These are phyloP conservation scores for Botrytis porri DNA, from an alignment of 2,329 filamentous ascomycete species.

Conservation along the genomic window DNA sequence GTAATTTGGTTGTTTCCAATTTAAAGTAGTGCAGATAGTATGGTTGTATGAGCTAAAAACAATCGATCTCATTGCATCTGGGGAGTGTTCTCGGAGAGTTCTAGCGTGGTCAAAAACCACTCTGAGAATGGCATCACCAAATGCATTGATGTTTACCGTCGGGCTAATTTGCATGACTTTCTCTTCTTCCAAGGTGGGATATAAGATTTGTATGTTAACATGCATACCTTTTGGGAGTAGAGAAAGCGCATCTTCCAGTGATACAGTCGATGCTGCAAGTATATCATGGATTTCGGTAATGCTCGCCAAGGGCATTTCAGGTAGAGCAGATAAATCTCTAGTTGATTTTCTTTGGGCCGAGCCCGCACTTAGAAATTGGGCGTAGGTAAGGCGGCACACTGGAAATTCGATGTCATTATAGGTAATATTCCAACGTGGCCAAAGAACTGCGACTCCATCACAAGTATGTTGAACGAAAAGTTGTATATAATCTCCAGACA, in stretches of 20 bases:
- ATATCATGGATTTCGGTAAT: conserved; percentile 68
- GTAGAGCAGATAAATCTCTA: conserved; percentile 45
- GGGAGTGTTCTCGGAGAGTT: conserved; percentile 58
- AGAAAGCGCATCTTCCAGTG: conserved; percentile 71
- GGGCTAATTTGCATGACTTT: conserved; percentile 66
- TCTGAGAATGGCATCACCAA: conserved; percentile 77
- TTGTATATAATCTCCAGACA: conserved; percentile 92
- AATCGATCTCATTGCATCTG: conserved; percentile 76
- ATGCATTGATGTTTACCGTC: conserved; percentile 78
- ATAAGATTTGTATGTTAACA: conserved; percentile 88
- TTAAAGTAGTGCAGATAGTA: conserved; percentile 86
- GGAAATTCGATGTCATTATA: conserved; percentile 78
- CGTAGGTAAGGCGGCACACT: conserved; percentile 72
- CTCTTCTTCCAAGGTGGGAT: conserved; percentile 75
- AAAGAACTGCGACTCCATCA: conserved; percentile 82
- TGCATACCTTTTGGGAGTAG: conserved; percentile 77
- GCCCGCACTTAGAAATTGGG: conserved; percentile 59
- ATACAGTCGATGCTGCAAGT: conserved; percentile 73
- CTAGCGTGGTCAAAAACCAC: conserved; percentile 92
- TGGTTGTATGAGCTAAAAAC: conserved; percentile 94
- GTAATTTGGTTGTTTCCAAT: conserved; percentile 99
- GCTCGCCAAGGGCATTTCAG: conserved; percentile 48
- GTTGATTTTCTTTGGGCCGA: conserved; percentile 32
- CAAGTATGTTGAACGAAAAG: conserved; percentile 89
- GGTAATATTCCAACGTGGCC: conserved; percentile 77